Evolutionary conservation across 495 filamentous ascomycete genomes (phyloP).

Genomic region (Penicillium simplicissimum): DNA sequence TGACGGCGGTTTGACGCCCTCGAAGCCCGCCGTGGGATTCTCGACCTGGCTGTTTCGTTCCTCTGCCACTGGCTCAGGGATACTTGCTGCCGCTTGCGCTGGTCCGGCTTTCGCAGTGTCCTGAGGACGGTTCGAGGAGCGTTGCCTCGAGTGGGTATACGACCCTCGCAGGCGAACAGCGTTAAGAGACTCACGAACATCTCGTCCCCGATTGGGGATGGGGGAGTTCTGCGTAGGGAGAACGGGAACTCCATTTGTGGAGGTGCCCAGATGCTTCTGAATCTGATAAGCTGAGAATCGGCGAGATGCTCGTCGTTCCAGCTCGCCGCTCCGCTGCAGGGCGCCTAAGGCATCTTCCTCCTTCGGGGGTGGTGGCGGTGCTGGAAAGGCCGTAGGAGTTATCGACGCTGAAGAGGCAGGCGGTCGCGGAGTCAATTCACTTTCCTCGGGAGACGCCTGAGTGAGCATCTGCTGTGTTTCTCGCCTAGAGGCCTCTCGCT

Average conservation of each 20-base stretch:
- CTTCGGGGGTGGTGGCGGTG: constrained; percentile 74
- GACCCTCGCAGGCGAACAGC: constrained; percentile 82
- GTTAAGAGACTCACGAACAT: constrained; percentile 87
- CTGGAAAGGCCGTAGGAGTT: constrained; percentile 41
- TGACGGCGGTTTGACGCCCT: constrained; percentile 46
- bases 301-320: constrained; percentile 91
- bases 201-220: constrained; percentile 83
- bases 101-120: constrained; percentile 59
- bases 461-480: constrained; percentile 51
- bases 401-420: constrained; percentile 36
- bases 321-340: constrained; percentile 83
- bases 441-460: constrained; percentile 61
- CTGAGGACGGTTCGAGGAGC: constrained; percentile 51
- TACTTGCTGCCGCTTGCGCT: constrained; percentile 51
- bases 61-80: constrained; percentile 64
- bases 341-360: constrained; percentile 90
- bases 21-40: constrained; percentile 36
- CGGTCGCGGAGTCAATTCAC: constrained; percentile 41
- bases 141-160: constrained; percentile 62
- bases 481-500: constrained; percentile 48
- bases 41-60: constrained; percentile 33
- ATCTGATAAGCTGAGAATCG: constrained; percentile 96
- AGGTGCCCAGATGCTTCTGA: constrained; percentile 83
- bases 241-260: constrained; percentile 79
- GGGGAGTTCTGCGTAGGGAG: constrained; percentile 84